Evolutionary conservation across 305 asterid genomes (phyloP).

Genomic region (Solanum chacoense): DNA sequence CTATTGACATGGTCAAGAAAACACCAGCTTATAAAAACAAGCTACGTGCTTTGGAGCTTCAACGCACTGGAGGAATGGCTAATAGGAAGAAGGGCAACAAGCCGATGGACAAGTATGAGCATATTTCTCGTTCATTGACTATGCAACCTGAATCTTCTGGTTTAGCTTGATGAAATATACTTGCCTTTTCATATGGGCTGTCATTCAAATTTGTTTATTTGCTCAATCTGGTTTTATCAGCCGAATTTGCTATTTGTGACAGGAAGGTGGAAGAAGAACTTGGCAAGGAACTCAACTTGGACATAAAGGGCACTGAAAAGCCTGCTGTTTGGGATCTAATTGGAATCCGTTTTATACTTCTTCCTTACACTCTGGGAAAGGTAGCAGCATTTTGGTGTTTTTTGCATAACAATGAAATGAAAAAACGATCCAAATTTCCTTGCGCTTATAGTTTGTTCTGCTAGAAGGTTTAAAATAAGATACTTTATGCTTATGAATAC

Average conservation of each 20-base stretch:
- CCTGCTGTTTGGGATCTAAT: constrained; percentile 86
- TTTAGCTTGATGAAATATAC: neutral
- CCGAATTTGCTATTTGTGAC: constrained; percentile 1
- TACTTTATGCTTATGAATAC: neutral
- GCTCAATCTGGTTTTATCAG: neutral
- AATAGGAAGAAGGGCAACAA: constrained; percentile 74
- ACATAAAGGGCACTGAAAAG: constrained; percentile 78
- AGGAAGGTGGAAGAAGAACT: constrained; percentile 80
- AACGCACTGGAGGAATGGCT: constrained; percentile 77
- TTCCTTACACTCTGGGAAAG: constrained; percentile 81
- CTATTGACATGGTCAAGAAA: constrained; percentile 90
- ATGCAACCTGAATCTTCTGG: neutral
- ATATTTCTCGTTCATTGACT: neutral
- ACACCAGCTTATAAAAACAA: constrained; percentile 90
- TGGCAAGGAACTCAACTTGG: constrained; percentile 84
- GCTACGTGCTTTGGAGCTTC: constrained; percentile 86
- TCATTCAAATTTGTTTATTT: neutral
- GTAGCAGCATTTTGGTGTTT: constrained; percentile 15
- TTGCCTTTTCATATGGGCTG: neutral
- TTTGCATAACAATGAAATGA: neutral
- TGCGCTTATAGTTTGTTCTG: neutral
- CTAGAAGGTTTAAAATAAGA: neutral
- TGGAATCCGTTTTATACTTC: constrained; percentile 63
- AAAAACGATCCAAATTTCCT: neutral
- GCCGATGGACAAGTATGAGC: constrained; percentile 61